Percentiles rank a stretch among this genome's conserved stretches.
phyloP scores from a whole-genome alignment of 2,329 filamentous ascomycete species.

The Claviceps sp. region DNA sequence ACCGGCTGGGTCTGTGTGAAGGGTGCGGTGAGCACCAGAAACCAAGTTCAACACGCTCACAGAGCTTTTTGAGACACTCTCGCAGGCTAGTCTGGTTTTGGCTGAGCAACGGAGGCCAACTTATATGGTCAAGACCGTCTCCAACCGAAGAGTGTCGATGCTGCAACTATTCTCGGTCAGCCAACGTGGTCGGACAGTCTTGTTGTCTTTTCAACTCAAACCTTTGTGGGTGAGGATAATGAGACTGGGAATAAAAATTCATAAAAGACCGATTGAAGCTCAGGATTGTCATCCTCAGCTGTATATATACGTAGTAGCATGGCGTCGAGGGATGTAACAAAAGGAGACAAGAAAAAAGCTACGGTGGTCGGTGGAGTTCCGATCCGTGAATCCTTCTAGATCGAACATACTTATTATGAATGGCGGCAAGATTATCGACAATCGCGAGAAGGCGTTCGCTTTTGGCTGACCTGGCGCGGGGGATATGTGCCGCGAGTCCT shows the following conservation, averaged over 20 bases:
- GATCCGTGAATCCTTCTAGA: background rate
- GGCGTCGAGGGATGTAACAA: background rate
- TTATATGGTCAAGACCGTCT: background rate
- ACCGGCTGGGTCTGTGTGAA: background rate
- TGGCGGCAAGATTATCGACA: background rate
- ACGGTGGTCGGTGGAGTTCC: background rate
- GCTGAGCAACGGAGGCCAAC: background rate
- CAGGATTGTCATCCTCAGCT: too few relatives aligned
- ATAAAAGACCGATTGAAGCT: too few relatives aligned
- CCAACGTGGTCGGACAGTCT: background rate
- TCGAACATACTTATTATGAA: background rate
- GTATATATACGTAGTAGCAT: background rate
- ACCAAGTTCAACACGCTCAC: background rate
- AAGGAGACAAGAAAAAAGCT: background rate
- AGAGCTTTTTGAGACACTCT: background rate
- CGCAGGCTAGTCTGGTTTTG: background rate
- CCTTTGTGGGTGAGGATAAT: too few relatives aligned
- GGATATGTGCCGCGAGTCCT: background rate
- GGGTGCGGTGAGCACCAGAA: background rate
- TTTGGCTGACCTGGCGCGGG: background rate
- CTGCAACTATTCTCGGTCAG: background rate
- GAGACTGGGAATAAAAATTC: too few relatives aligned
- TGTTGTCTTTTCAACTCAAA: background rate
- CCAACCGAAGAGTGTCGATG: background rate
- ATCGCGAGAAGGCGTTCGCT: background rate